Conservation (phyloP, 202 grass and related monocot species). For the Carex sylvatica region DNA sequence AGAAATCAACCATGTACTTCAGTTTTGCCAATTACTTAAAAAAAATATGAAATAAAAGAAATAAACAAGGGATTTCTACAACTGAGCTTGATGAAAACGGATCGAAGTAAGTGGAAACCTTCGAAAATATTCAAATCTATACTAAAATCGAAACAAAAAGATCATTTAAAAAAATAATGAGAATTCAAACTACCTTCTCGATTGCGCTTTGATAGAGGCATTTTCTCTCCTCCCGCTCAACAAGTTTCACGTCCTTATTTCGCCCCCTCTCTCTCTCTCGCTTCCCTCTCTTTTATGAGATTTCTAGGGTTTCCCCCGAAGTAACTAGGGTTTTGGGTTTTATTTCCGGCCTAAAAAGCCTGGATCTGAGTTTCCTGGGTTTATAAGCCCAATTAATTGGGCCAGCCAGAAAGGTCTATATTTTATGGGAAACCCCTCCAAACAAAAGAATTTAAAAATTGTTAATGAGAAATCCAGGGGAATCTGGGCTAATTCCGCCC, state of each 20-base stretch:
- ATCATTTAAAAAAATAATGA: not conserved
- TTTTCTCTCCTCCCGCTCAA: slow-evolving; percentile 16
- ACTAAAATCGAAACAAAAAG: not conserved
- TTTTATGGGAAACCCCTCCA: no score
- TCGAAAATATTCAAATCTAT: not conserved
- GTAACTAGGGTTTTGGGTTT: slow-evolving; percentile 11
- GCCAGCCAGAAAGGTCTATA: no score
- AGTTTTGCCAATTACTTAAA: not conserved
- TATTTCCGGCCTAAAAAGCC: not conserved
- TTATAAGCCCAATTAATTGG: not conserved
- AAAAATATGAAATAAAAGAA: not conserved
- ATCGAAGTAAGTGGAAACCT: no score
- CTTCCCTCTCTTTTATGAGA: not conserved
- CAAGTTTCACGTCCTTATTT: not conserved
- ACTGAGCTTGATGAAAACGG: not conserved
- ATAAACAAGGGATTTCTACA: not conserved
- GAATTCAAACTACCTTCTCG: slow-evolving; percentile 35
- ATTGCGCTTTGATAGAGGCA: slow-evolving; percentile 87
- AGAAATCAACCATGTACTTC: not conserved
- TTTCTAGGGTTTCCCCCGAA: slow-evolving; percentile 9
- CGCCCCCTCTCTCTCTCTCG: not conserved
- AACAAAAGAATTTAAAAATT: no score
- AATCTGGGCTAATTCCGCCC: no score
- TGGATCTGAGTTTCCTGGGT: not conserved
- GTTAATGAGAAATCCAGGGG: no score